phyloP scores from a whole-genome alignment of 1,284 basidiomycete species.

The Austroboletus olivaceoglutinosus region DNA sequence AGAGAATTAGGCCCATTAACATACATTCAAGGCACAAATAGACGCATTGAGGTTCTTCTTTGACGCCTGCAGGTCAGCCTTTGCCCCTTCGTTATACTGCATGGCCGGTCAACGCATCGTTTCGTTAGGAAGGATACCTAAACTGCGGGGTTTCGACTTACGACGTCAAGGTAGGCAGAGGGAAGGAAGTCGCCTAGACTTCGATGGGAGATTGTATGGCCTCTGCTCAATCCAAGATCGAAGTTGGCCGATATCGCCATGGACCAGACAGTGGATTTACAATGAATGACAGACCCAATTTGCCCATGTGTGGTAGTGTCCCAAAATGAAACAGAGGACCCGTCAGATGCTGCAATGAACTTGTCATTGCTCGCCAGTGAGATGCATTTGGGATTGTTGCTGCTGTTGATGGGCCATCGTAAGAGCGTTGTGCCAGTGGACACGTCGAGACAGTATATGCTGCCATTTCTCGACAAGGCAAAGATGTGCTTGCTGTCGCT shows the following conservation, averaged over 20 bases:
- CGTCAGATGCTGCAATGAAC: not conserved
- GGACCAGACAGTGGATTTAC: not conserved
- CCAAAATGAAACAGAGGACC: not conserved
- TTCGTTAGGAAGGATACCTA: no score
- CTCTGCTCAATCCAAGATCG: constrained; percentile 1
- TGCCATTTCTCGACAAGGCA: not conserved
- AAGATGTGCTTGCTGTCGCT: not conserved
- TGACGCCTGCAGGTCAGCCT: no score
- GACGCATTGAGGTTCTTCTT: no score
- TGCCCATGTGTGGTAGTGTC: not conserved
- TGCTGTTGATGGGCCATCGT: not conserved
- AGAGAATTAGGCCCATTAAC: not conserved
- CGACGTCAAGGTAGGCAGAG: not conserved
- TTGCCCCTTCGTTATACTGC: no score
- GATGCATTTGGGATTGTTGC: not conserved
- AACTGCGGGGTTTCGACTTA: not conserved
- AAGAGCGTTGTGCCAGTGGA: not conserved
- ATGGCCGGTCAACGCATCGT: not conserved
- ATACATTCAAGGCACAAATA: not conserved
- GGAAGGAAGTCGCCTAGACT: constrained; percentile 5
- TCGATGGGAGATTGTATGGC: constrained; percentile 1
- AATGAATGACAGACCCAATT: not conserved
- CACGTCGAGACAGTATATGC: not conserved
- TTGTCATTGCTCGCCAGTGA: not conserved
- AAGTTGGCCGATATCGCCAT: constrained; percentile 3